phyloP scores from a whole-genome alignment of 1,284 basidiomycete species.

The Malassezia sp. region DNA sequence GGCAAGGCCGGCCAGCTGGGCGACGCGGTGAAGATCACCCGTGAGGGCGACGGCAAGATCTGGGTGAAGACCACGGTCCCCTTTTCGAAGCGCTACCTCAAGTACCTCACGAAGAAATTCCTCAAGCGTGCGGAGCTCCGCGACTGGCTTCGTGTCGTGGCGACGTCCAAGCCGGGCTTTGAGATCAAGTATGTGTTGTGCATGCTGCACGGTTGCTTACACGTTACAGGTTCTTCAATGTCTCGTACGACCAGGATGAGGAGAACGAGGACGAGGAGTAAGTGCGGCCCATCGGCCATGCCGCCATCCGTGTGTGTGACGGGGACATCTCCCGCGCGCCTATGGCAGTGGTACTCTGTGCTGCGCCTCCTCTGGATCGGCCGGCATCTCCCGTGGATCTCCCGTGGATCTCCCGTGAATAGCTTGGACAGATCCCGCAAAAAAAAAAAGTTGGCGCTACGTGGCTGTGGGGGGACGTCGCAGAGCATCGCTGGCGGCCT shows the following conservation, averaged over 20 bases:
- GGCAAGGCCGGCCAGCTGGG: conserved; percentile 55
- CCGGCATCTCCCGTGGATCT: too few species aligned
- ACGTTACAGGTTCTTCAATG: conserved; percentile 46
- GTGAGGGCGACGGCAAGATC: conserved; percentile 49
- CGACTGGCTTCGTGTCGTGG: conserved; percentile 48
- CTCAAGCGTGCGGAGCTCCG: conserved; percentile 46
- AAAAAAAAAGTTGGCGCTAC: too few species aligned
- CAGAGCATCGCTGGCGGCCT: too few species aligned
- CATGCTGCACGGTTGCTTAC: background rate
- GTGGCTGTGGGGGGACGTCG: too few species aligned
- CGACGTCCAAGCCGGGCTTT: conserved; percentile 48
- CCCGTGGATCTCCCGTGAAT: too few species aligned
- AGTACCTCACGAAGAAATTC: conserved; percentile 50
- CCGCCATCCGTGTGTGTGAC: too few species aligned
- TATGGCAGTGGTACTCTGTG: too few species aligned
- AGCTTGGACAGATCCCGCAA: background rate
- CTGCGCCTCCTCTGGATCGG: too few species aligned
- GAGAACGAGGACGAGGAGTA: conserved; percentile 24
- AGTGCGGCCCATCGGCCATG: background rate
- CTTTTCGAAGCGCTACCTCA: conserved; percentile 50
- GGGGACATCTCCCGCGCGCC: too few species aligned
- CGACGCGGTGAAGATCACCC: conserved; percentile 47
- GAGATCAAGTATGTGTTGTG: conserved; percentile 34
- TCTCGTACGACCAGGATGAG: conserved; percentile 43
- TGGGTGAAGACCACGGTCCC: conserved; percentile 47